Evolutionary conservation across 495 filamentous ascomycete species (phyloP).

Genomic region (Tuber calosporum): DNA sequence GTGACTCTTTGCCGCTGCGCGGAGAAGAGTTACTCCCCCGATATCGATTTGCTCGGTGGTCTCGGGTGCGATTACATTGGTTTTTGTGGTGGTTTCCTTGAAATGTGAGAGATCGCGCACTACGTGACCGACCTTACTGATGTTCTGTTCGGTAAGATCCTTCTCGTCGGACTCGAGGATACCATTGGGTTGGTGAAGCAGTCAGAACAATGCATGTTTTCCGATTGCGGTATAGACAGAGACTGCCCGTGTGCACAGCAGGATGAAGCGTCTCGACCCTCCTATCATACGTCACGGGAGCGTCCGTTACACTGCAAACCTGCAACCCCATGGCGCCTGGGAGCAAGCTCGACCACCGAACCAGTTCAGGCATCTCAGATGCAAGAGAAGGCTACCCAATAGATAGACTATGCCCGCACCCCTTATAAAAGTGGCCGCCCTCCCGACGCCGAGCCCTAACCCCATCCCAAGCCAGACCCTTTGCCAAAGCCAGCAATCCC

Average conservation of each 20-base stretch:
- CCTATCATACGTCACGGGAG: constrained; percentile 94
- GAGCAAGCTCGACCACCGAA: background rate
- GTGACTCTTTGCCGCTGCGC: constrained; percentile 97
- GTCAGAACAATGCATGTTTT: background rate
- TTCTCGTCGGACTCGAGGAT: constrained; percentile 92
- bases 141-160: constrained; percentile 92
- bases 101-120: constrained; percentile 97
- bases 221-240: background rate
- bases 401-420: constrained; percentile 85
- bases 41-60: constrained; percentile 98
- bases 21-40: constrained; percentile 89
- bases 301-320: constrained; percentile 93
- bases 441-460: constrained; percentile 82
- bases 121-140: constrained; percentile 93
- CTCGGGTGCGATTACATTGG: constrained; percentile 90
- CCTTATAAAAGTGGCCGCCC: constrained; percentile 91
- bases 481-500: constrained; percentile 87
- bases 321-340: constrained; percentile 41
- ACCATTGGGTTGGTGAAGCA: constrained; percentile 22
- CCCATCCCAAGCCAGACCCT: constrained; percentile 82
- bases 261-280: constrained; percentile 96
- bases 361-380: background rate
- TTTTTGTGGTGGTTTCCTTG: constrained; percentile 91
- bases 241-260: constrained; percentile 65
- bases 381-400: constrained; percentile 62